A percentile compares a stretch with the other conserved stretches of the same genome.
phyloP scores from a whole-genome alignment of 805 yeast genomes.

The Jamesozyma piceae region DNA sequence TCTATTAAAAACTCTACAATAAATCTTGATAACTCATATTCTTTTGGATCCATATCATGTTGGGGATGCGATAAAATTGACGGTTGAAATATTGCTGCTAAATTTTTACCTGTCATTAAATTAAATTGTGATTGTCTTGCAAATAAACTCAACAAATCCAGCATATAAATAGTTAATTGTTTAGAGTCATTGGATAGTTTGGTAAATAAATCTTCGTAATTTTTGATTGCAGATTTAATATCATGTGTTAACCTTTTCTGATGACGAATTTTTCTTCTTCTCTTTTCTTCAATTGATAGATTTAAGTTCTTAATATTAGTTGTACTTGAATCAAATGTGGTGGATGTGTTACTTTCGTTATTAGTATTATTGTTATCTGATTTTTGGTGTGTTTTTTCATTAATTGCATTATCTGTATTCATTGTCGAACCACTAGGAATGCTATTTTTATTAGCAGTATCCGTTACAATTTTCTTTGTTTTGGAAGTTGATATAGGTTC shows the following conservation, averaged over 20 bases:
- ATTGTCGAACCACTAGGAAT: background rate
- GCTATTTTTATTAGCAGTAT: background rate
- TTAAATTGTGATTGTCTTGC: conserved; percentile 68
- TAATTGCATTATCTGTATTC: conserved; percentile 7
- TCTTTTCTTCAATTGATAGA: conserved; percentile 15
- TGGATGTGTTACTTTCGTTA: background rate
- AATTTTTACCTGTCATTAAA: conserved; percentile 83
- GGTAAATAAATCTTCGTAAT: conserved; percentile 60
- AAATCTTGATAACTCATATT: conserved; percentile 75
- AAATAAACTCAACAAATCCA: conserved; percentile 80
- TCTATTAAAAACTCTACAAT: conserved; percentile 85
- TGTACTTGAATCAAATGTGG: conserved; percentile 2
- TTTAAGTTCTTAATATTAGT: conserved; percentile 4
- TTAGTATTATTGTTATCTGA: background rate
- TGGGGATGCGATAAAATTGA: conserved; percentile 86
- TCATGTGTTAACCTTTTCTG: conserved; percentile 55
- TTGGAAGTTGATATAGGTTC: background rate
- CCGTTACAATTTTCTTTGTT: background rate
- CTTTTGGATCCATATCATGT: conserved; percentile 88
- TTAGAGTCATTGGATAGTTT: conserved; percentile 67
- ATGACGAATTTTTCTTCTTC: conserved; percentile 37
- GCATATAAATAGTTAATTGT: conserved; percentile 74
- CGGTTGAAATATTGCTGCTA: conserved; percentile 96
- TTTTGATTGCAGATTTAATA: conserved; percentile 57
- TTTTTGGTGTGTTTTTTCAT: background rate